A percentile compares a stretch with the other conserved stretches of the same genome.
phyloP scores from a whole-genome alignment of 495 filamentous ascomycete species.

The Aspergillus asperescens region DNA sequence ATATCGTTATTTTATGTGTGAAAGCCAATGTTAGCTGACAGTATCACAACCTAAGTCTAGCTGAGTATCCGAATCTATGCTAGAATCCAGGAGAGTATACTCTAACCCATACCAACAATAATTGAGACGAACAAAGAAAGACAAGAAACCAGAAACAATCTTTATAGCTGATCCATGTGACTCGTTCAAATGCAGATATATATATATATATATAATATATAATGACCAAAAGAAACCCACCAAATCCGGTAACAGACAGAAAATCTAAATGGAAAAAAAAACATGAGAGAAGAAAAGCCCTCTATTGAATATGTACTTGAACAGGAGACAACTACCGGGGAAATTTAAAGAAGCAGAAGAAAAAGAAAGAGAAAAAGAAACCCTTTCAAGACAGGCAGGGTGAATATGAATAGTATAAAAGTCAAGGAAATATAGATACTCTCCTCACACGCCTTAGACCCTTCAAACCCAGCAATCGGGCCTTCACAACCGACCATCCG shows the following conservation, averaged over 20 bases:
- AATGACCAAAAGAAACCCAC: background rate
- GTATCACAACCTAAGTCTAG: background rate
- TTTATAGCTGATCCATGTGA: too few relatives aligned
- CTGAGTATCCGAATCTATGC: slow-evolving; percentile 7
- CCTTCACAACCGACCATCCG: slow-evolving; percentile 56
- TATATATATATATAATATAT: background rate
- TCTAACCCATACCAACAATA: slow-evolving; percentile 13
- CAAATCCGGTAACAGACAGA: background rate
- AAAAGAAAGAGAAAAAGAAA: background rate
- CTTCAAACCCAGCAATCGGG: slow-evolving; percentile 50
- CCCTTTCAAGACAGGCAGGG: too few relatives aligned
- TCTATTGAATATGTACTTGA: slow-evolving; percentile 8
- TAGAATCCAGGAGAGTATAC: slow-evolving; percentile 15
- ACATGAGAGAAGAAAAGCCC: slow-evolving; percentile 1
- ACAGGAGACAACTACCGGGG: background rate
- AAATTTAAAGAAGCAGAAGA: background rate
- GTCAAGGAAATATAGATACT: slow-evolving; percentile 25
- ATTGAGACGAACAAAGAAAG: background rate
- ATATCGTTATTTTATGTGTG: slow-evolving; percentile 9
- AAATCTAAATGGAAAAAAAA: slow-evolving; percentile 6
- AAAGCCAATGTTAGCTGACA: background rate
- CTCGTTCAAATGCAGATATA: background rate
- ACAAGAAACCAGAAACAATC: background rate
- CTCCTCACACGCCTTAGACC: slow-evolving; percentile 22
- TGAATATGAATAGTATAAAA: background rate